Percentiles rank a stretch among this genome's conserved stretches.
These are phyloP conservation scores for Dictyostelium intermedium DNA, from an alignment of 78 protist species.

Conservation along the genomic window DNA sequence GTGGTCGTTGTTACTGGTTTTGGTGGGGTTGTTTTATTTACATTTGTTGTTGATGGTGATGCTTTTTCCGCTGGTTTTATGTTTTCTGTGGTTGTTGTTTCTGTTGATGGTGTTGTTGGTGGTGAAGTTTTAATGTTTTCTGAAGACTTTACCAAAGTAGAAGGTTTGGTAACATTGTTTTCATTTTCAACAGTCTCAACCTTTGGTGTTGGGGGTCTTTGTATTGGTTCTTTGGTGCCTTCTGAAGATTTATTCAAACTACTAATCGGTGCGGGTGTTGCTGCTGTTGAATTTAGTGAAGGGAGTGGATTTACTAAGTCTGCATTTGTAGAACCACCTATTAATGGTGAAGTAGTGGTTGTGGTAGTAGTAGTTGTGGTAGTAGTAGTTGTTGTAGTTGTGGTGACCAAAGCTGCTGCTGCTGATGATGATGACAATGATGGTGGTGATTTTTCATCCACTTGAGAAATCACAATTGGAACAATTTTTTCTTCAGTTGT, in stretches of 20 bases:
- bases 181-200: background rate
- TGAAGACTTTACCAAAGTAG: background rate
- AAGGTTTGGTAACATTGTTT: background rate
- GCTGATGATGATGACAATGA: background rate
- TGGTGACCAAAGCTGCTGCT: background rate
- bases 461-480: background rate
- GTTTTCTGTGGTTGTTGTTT: background rate
- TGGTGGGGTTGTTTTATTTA: background rate
- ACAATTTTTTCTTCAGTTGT: background rate
- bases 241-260: background rate
- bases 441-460: background rate
- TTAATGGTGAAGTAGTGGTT: background rate
- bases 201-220: background rate
- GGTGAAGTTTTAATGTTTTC: background rate
- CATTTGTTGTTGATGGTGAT: background rate
- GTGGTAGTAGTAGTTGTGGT: background rate
- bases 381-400: background rate
- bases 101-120: background rate
- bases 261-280: background rate
- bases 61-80: background rate
- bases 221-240: background rate
- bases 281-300: background rate
- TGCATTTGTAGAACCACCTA: background rate
- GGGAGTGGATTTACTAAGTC: background rate
- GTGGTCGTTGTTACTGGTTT: background rate